Conservation (phyloP, 106 monocot genomes). For the Agapanthus africanus region DNA sequence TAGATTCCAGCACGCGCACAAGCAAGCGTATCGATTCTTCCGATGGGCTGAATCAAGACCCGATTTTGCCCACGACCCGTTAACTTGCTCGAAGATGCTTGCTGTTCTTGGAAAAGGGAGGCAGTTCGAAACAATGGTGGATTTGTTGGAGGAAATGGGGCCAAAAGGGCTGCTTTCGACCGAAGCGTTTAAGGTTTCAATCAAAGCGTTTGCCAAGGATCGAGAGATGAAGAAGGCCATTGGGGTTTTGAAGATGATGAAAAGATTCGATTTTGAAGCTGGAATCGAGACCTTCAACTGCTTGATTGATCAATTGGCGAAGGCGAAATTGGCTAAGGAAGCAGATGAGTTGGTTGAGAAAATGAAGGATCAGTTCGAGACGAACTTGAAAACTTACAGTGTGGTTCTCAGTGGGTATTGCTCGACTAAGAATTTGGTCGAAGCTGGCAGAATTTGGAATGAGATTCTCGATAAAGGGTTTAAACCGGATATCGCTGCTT, state of each 20-base stretch:
- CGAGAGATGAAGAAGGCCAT: conserved; percentile 77
- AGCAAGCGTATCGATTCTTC: conserved; percentile 68
- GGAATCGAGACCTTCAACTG: conserved; percentile 59
- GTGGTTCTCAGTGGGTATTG: conserved; percentile 70
- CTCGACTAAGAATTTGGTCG: conserved; percentile 62
- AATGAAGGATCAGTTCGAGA: conserved; percentile 42
- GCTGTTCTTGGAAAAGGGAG: conserved; percentile 52
- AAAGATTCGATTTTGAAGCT: conserved; percentile 37
- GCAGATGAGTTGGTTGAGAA: conserved; percentile 55
- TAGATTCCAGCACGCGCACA: conserved; percentile 63
- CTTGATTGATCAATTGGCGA: conserved; percentile 48
- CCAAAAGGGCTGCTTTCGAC: conserved; percentile 23
- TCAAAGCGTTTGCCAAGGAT: conserved; percentile 66
- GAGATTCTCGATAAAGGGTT: conserved; percentile 79
- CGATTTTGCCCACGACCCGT: conserved; percentile 28
- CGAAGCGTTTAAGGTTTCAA: conserved; percentile 55
- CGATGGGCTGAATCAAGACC: conserved; percentile 45
- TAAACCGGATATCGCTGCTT: conserved; percentile 56
- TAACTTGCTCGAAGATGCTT: conserved; percentile 62
- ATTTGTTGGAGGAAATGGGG: conserved; percentile 72
- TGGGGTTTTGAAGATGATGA: conserved; percentile 61
- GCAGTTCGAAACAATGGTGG: conserved; percentile 77
- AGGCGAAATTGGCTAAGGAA: conserved; percentile 69
- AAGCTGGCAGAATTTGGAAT: conserved; percentile 86
- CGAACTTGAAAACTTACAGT: conserved; percentile 62